Conservation (phyloP, 441 rosid genomes). For the Adansonia rubrostipa region DNA sequence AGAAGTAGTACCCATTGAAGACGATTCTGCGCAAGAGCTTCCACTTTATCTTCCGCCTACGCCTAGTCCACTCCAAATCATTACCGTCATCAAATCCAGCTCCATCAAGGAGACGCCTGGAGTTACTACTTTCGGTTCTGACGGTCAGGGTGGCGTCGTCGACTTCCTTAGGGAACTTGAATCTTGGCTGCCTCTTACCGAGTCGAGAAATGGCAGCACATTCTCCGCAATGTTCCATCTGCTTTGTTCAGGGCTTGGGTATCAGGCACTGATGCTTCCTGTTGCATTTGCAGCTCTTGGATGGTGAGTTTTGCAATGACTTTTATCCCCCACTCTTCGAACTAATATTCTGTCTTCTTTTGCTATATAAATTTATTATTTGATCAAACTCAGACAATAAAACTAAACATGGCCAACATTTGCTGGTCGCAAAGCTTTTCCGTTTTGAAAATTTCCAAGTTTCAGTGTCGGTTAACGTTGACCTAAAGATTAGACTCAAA, state of each 20-base stretch:
- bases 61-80: background rate
- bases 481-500: background rate
- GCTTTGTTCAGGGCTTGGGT: slow-evolving; percentile 67
- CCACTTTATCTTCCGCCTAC: slow-evolving; percentile 8
- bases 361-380: background rate
- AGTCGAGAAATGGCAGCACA: slow-evolving; percentile 70
- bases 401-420: background rate
- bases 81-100: background rate
- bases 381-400: background rate
- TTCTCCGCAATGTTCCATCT: slow-evolving; percentile 56
- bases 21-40: background rate
- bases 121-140: background rate
- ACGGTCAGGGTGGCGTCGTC: background rate
- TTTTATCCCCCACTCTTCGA: background rate
- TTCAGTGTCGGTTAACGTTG: background rate
- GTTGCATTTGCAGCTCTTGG: slow-evolving; percentile 70
- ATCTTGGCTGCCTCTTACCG: slow-evolving; percentile 79
- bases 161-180: slow-evolving; percentile 28
- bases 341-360: background rate
- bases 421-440: background rate
- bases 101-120: background rate
- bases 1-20: slow-evolving; percentile 9
- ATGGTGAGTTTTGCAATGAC: slow-evolving; percentile 43
- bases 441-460: background rate
- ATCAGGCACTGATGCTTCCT: slow-evolving; percentile 72